Evolutionary conservation across 2,329 filamentous ascomycete genomes (phyloP).

Genomic region (Emergomyces orientalis): DNA sequence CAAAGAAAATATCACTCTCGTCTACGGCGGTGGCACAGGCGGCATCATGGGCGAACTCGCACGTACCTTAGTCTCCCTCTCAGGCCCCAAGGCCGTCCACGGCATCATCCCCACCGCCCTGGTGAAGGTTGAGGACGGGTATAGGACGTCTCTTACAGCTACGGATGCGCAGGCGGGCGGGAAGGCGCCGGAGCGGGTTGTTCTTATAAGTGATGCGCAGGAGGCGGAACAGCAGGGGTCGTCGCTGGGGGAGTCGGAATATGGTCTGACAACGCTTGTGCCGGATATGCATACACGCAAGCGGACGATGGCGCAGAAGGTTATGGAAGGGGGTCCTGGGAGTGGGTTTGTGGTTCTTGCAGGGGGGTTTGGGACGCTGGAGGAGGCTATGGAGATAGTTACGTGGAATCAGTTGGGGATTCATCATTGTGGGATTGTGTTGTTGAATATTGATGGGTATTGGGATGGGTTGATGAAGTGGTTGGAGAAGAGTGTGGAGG

Average conservation of each 20-base stretch:
- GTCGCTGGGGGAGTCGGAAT: conserved; percentile 40
- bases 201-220: conserved; percentile 43
- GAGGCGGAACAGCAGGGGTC: conserved; percentile 18
- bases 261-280: conserved; percentile 79
- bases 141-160: conserved; percentile 16
- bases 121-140: conserved; percentile 56
- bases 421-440: conserved; percentile 66
- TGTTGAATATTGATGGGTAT: conserved; percentile 83
- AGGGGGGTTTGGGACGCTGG: conserved; percentile 88
- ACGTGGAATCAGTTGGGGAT: conserved; percentile 94
- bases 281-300: conserved; percentile 96
- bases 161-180: conserved; percentile 12
- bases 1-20: conserved; percentile 66
- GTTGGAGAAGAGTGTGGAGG: conserved; percentile 64
- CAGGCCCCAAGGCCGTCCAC: conserved; percentile 73
- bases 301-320: conserved; percentile 82
- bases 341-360: conserved; percentile 81
- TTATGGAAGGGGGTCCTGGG: conserved; percentile 69
- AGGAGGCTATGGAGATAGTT: conserved; percentile 93
- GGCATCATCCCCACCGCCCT: conserved; percentile 87
- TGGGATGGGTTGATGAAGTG: conserved; percentile 80
- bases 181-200: conserved; percentile 44
- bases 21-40: conserved; percentile 90
- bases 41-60: conserved; percentile 95
- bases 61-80: conserved; percentile 71